Evolutionary conservation across 1,284 basidiomycete genomes (phyloP).

Genomic region (Cerioporus squamosus): DNA sequence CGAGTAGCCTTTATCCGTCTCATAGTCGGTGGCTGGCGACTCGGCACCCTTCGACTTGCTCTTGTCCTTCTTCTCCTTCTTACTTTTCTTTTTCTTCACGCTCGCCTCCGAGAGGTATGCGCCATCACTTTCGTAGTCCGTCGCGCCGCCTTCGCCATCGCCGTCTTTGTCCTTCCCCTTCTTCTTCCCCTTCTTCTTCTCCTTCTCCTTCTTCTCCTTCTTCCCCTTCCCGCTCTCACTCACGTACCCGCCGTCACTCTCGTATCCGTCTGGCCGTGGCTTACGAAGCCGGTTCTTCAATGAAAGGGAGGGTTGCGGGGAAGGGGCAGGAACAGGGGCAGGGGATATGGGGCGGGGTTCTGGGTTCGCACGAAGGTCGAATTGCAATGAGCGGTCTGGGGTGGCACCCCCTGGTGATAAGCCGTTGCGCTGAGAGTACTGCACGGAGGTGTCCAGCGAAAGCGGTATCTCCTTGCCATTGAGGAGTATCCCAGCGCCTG

Average conservation of each 20-base stretch:
- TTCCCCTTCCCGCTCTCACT: constrained; percentile 47
- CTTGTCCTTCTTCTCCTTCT: constrained; percentile 36
- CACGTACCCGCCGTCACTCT: constrained; percentile 57
- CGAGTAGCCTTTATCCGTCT: constrained; percentile 37
- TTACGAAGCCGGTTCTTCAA: constrained; percentile 41
- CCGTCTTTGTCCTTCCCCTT: constrained; percentile 23
- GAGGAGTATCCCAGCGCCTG: constrained; percentile 29
- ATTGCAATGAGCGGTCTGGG: constrained; percentile 26
- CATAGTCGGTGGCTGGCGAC: constrained; percentile 40
- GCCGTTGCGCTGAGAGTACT: constrained; percentile 15
- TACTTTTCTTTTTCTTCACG: constrained; percentile 30
- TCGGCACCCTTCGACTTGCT: constrained; percentile 35
- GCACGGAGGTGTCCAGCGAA: constrained; percentile 15
- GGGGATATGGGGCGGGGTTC: constrained; percentile 27
- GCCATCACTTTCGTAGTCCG: constrained; percentile 38
- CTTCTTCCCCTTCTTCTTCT: constrained; percentile 28
- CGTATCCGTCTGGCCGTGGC: constrained; percentile 49
- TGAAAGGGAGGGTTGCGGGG: not conserved
- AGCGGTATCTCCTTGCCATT: constrained; percentile 13
- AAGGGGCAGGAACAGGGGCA: constrained; percentile 18
- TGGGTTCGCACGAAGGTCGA: constrained; percentile 29
- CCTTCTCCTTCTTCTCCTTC: constrained; percentile 35
- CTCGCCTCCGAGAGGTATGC: constrained; percentile 37
- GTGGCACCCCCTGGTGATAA: constrained; percentile 12
- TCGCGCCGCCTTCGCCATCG: constrained; percentile 26